Percentiles rank a stretch among this genome's conserved stretches.
Conservation (phyloP, 805 yeast species). For the Nakazawaea pomicola region DNA sequence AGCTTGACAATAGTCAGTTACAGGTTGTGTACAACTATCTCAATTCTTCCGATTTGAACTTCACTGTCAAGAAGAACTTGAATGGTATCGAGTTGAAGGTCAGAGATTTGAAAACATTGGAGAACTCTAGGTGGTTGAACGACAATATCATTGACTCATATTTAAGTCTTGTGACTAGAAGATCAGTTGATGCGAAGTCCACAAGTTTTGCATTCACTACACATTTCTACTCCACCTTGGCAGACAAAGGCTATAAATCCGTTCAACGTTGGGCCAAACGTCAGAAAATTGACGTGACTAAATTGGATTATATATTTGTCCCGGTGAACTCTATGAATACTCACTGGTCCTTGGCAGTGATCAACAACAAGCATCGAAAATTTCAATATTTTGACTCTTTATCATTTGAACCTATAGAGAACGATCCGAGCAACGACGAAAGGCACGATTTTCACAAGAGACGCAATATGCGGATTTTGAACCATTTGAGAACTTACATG, state of each 20-base stretch:
- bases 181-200: constrained; percentile 20
- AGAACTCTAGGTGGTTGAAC: constrained; percentile 78
- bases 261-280: constrained; percentile 83
- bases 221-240: constrained; percentile 75
- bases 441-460: constrained; percentile 17
- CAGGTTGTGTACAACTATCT: constrained; percentile 30
- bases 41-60: constrained; percentile 21
- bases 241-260: constrained; percentile 69
- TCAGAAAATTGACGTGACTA: constrained; percentile 59
- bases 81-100: constrained; percentile 54
- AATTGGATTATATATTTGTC: constrained; percentile 61
- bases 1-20: constrained; percentile 27
- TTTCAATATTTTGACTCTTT: constrained; percentile 80
- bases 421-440: constrained; percentile 15
- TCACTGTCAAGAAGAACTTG: constrained; percentile 27
- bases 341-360: constrained; percentile 89
- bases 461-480: constrained; percentile 32
- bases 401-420: constrained; percentile 17
- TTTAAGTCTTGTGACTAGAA: constrained; percentile 46
- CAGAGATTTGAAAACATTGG: constrained; percentile 66
- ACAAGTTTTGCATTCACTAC: constrained; percentile 74
- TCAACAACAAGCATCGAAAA: constrained; percentile 54
- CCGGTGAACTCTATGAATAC: constrained; percentile 82
- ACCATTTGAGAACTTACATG: constrained; percentile 56
- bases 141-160: constrained; percentile 88